Conservation (phyloP, 768 basidiomycete species). For the Coprinopsis strossmayeri region DNA sequence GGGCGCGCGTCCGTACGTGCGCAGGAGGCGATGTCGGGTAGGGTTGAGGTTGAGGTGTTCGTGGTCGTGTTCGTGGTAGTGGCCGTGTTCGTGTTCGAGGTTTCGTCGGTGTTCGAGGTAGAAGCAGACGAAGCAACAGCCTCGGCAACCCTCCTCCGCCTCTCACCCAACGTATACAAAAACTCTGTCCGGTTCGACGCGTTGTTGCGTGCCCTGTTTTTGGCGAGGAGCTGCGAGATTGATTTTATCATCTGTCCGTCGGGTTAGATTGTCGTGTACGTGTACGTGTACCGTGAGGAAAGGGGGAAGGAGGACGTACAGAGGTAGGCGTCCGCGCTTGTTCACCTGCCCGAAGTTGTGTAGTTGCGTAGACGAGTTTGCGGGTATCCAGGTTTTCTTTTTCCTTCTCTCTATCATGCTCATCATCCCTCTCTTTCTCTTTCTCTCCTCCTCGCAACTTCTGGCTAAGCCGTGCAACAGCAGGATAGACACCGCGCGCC, state of each 20-base stretch:
- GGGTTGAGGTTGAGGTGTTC: conserved; percentile 10
- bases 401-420: conserved; percentile 6
- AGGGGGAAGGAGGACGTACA: conserved; percentile 33
- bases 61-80: too few relatives aligned
- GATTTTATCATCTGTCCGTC: conserved; percentile 55
- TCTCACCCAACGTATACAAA: conserved; percentile 50
- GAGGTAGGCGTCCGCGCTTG: conserved; percentile 49
- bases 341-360: conserved; percentile 35
- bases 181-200: conserved; percentile 76
- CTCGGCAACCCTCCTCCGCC: conserved; percentile 42
- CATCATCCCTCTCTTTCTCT: conserved; percentile 13
- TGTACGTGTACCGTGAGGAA: conserved; percentile 7
- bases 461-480: conserved; percentile 44
- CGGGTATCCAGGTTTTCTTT: conserved; percentile 50
- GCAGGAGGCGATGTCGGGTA: conserved; percentile 41
- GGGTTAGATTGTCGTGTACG: too few relatives aligned
- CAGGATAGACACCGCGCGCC: conserved; percentile 44
- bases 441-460: conserved; percentile 19
- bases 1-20: conserved; percentile 69
- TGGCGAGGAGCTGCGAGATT: conserved; percentile 66
- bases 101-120: not conserved
- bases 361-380: conserved; percentile 51
- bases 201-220: conserved; percentile 66
- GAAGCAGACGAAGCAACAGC: conserved; percentile 25
- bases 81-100: not conserved